Percentiles rank a stretch among this genome's conserved stretches.
Evolutionary conservation across 495 filamentous ascomycete genomes (phyloP).

Genomic region (Podospora pseudocomata): DNA sequence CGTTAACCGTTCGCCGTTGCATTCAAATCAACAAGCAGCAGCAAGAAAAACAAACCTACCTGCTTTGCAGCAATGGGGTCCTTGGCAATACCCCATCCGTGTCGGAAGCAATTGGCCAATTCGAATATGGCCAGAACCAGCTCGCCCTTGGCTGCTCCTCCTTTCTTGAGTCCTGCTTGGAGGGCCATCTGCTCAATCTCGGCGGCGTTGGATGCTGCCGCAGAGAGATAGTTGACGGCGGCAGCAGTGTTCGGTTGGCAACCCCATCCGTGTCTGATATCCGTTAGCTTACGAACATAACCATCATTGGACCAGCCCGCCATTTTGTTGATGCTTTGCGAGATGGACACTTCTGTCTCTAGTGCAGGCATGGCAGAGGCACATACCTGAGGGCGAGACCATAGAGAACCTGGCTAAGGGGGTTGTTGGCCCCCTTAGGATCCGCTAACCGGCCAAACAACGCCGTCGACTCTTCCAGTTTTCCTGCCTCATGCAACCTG

Average conservation of each 20-base stretch:
- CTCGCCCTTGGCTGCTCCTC: slow-evolving; percentile 93
- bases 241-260: slow-evolving; percentile 64
- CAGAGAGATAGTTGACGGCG: slow-evolving; percentile 78
- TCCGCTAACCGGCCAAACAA: slow-evolving; percentile 89
- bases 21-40: neutral
- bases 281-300: slow-evolving; percentile 16
- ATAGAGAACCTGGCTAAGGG: slow-evolving; percentile 92
- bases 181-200: slow-evolving; percentile 80
- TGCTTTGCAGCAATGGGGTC: slow-evolving; percentile 80
- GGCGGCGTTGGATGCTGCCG: slow-evolving; percentile 88
- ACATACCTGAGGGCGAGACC: slow-evolving; percentile 86
- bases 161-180: slow-evolving; percentile 81
- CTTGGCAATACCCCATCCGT: slow-evolving; percentile 91
- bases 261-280: slow-evolving; percentile 86
- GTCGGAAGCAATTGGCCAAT: slow-evolving; percentile 88
- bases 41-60: slow-evolving; percentile 33
- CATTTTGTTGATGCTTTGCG: slow-evolving; percentile 2
- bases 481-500: slow-evolving; percentile 79
- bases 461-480: slow-evolving; percentile 68
- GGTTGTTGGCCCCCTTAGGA: slow-evolving; percentile 80
- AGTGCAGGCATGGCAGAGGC: slow-evolving; percentile 6
- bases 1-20: slow-evolving; percentile 9
- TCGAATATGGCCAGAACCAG: slow-evolving; percentile 97
- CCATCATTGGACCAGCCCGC: slow-evolving; percentile 21
- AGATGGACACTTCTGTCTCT: neutral